These are phyloP conservation scores for Trichoderma gracile DNA, from an alignment of 2,329 filamentous ascomycete genomes.

Conservation along the genomic window DNA sequence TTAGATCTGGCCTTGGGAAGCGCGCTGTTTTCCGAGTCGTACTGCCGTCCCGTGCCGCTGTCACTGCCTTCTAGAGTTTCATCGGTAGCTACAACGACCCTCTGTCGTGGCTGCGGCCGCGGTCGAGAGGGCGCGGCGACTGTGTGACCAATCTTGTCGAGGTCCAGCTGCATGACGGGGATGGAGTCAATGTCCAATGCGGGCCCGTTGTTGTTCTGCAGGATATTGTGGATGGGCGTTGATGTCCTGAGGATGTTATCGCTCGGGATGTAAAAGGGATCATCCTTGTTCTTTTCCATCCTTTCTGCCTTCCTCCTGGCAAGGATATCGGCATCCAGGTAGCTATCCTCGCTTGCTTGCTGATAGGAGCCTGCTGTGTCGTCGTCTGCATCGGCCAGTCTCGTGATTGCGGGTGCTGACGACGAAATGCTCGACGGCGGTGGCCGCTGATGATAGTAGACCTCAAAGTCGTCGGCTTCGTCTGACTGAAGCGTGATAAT, in stretches of 20 bases:
- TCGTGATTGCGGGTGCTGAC: constrained; percentile 54
- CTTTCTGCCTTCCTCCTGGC: constrained; percentile 75
- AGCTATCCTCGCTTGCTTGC: constrained; percentile 62
- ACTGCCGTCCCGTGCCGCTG: constrained; percentile 49
- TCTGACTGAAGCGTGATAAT: constrained; percentile 50
- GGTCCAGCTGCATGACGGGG: constrained; percentile 88
- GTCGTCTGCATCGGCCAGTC: constrained; percentile 53
- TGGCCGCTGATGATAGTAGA: constrained; percentile 62
- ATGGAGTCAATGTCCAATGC: constrained; percentile 91
- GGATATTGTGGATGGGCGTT: constrained; percentile 77
- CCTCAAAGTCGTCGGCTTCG: constrained; percentile 66
- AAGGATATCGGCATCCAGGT: constrained; percentile 71
- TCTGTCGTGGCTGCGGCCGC: constrained; percentile 52
- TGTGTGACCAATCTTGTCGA: constrained; percentile 53
- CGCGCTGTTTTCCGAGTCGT: constrained; percentile 57
- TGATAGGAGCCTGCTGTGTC: constrained; percentile 58
- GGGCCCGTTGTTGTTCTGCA: constrained; percentile 70
- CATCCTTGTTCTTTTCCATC: constrained; percentile 80
- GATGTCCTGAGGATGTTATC: constrained; percentile 61
- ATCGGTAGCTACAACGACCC: constrained; percentile 69
- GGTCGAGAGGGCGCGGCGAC: constrained; percentile 38
- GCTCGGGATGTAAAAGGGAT: constrained; percentile 86
- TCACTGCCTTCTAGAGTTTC: constrained; percentile 65
- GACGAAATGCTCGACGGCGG: constrained; percentile 54
- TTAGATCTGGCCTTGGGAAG: constrained; percentile 51